Evolutionary conservation across 2,329 filamentous ascomycete genomes (phyloP).

Genomic region (Chrysoporthe austroafricana): DNA sequence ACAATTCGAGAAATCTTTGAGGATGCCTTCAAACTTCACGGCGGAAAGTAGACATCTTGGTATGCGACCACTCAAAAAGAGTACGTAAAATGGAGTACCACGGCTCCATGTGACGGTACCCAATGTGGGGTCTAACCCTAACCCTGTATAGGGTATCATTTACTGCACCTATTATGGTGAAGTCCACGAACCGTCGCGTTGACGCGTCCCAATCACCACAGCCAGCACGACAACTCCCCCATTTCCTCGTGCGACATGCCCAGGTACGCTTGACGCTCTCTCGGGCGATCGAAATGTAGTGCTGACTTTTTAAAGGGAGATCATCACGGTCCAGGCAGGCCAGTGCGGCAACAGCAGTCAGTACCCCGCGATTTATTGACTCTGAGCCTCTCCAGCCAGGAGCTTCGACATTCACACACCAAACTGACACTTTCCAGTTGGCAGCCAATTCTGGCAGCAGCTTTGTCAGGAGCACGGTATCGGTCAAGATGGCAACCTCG

Average conservation of each 20-base stretch:
- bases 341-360: conserved; percentile 99
- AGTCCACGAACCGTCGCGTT: conserved; percentile 10
- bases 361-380: conserved; percentile 44
- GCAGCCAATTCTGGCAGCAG: conserved; percentile 98
- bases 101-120: too few species aligned
- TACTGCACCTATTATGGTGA: too few species aligned
- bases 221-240: conserved; percentile 1
- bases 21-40: not conserved
- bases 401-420: conserved; percentile 20
- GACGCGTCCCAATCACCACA: conserved; percentile 10
- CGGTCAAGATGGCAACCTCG: conserved; percentile 93
- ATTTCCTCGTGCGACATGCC: conserved; percentile 36
- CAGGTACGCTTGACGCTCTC: conserved; percentile 34
- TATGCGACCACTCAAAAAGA: not conserved
- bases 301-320: conserved; percentile 69
- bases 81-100: too few species aligned
- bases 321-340: conserved; percentile 98
- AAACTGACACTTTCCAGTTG: conserved; percentile 64
- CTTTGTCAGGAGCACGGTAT: conserved; percentile 98
- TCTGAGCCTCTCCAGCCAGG: conserved; percentile 30
- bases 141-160: not conserved
- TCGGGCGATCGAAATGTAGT: not conserved
- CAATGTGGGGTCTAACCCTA: not conserved
- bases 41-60: not conserved
- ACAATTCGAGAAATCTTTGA: not conserved